Evolutionary conservation across 1,284 basidiomycete genomes (phyloP), one percentile per base, ranked within the genome.

Genomic region (Cystobasidium sp.): DNA sequence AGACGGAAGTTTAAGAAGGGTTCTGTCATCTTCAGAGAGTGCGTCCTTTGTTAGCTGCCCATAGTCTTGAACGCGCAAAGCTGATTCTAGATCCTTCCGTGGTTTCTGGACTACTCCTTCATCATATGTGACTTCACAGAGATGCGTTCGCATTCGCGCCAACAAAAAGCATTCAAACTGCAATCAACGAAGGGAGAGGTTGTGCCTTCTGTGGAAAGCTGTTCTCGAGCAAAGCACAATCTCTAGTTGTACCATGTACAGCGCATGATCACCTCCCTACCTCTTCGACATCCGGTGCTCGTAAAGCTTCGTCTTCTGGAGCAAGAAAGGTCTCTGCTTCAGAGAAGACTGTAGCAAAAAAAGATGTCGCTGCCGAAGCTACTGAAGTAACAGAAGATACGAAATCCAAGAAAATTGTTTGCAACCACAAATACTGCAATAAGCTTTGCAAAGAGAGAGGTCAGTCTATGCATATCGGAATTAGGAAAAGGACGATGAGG

Each of bases 21-120:
- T 52, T 64, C 62, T 10, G 70, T 73, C 44, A 44, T 73, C 18
- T 73, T 73, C 70, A 62, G 55, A 58, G 70, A 73, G 66, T 68
- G 24, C 6, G 66, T 68, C 62, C 31, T 4, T 53, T 24, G 5
- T 41, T 14, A 44, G 9, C 46, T 52, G 10, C 24, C 16, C 16
- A 14, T 24, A 49, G 47, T 16, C 9, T 47, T 22, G 20, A 47
- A 14, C 16, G 14, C 12, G 14, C 62, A 44, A 52, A 47, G 56
- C 12, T 39, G 24, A 7, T 59, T n/a, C n/a, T 10, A 31, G 14
- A 9, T 14, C 14, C 44, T 20, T 43, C 41, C 16, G 3, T 41
- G 9, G 31, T 14, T 6, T 41, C 37, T 8, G n/a, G 7, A n/a
- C 6, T 43, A 24, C 62, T n/a, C n/a, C n/a, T n/a, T n/a, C n/a